phyloP scores from a whole-genome alignment of 2,329 filamentous ascomycete genomes.

The Penicillium sp. region DNA sequence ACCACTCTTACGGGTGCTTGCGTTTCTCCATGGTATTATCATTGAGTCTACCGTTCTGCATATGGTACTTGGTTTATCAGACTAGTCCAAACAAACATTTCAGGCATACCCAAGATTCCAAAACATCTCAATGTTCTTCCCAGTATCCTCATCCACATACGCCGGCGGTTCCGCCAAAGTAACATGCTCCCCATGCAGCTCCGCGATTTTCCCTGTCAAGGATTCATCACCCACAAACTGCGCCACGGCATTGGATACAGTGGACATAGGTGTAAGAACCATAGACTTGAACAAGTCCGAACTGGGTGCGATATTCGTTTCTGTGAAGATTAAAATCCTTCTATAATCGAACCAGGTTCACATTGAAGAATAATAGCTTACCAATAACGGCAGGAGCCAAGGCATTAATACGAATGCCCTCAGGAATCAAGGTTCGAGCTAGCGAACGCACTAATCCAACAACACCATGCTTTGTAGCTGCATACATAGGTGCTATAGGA shows the following conservation, averaged over 20 bases:
- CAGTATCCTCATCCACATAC: constrained; percentile 51
- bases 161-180: constrained; percentile 48
- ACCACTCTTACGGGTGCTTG: neutral
- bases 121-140: constrained; percentile 50
- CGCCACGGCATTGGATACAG: constrained; percentile 46
- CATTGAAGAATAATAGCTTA: constrained; percentile 21
- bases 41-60: neutral
- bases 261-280: constrained; percentile 54
- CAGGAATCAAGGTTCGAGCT: constrained; percentile 38
- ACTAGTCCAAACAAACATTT: neutral
- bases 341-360: neutral
- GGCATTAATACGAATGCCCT: constrained; percentile 53
- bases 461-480: constrained; percentile 50
- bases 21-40: neutral
- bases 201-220: constrained; percentile 49
- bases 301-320: constrained; percentile 49
- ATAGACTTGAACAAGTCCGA: constrained; percentile 50
- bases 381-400: constrained; percentile 53
- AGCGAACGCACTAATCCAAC: constrained; percentile 54
- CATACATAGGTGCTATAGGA: constrained; percentile 52
- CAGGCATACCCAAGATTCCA: constrained; percentile 51
- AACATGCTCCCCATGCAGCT: constrained; percentile 53
- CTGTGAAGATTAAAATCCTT: constrained; percentile 31
- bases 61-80: neutral
- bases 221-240: constrained; percentile 43